Base-by-base conservation (phyloP, 2,329 filamentous ascomycete genomes). In the Purpureocillium takamizusanense region DNA sequence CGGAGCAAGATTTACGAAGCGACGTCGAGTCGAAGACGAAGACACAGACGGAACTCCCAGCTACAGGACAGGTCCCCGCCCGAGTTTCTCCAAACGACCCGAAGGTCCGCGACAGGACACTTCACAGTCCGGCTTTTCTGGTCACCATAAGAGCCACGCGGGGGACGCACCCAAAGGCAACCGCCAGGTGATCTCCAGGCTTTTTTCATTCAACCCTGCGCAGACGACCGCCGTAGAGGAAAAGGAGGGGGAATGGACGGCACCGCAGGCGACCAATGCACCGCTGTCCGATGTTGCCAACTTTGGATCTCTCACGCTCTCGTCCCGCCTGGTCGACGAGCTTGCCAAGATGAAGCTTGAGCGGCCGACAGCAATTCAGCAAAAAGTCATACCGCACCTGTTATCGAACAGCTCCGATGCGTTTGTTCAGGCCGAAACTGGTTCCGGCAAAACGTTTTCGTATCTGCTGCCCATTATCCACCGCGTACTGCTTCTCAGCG, bases 391-490 rank as follows among this genome's bases (percentile, higher is more conserved):
- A 30, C 74, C 84, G 31, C 81, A 92, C 50, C 65, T 98, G 44
- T 63, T 94, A 33, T 80, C 80, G 31, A 81, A 83, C 38, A 84
- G 94, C 50, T 81, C 77, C 33, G 92, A 98, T 66, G 89, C 89
- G 2, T 98, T 98, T 52, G 83, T 98, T 27, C 92, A 97, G 59
- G 94, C 92, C 3, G 84, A 98, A 64, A 98, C 92, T 0, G 92
- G 92, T 49, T 98, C 92, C 0, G 92, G 92, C 63, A 98, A 98
- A 66, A 98, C 92, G 0, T 66, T 98, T 43, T 86, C 92, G n/a
- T 98, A 98, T 57, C 72, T 98, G 4, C 66, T 98, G 7, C 92
- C 92, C 2, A 83, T 98, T 34, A 80, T 98, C 16, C 86, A 98
- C 56, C 76, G 88, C 17, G 83, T 98, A 15, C 77, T 95, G 60